Evolutionary conservation across 2,329 filamentous ascomycete species (phyloP).

Genomic region (Colletotrichum sp.): DNA sequence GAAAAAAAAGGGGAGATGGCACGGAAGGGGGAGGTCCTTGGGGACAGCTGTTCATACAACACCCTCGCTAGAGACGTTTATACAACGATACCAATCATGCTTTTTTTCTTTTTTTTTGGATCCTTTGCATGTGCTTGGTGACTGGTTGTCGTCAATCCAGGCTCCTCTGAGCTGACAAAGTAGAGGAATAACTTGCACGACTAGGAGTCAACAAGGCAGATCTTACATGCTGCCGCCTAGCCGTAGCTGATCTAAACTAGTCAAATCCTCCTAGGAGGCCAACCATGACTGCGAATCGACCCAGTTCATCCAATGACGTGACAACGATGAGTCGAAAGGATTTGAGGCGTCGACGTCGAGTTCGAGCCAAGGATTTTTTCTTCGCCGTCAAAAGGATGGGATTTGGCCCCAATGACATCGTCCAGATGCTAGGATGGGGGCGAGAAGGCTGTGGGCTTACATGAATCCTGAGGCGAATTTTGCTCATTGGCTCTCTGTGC

Average conservation of each 20-base stretch:
- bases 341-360: neutral
- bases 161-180: neutral
- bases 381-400: neutral
- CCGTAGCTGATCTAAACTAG: neutral
- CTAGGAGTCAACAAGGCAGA: neutral
- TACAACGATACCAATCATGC: neutral
- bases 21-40: neutral
- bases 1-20: neutral
- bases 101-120: neutral
- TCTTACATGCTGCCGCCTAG: neutral
- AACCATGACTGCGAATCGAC: neutral
- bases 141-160: neutral
- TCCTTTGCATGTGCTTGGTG: neutral
- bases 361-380: neutral
- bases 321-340: neutral
- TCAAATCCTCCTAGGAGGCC: neutral
- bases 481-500: neutral
- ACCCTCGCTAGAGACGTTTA: neutral
- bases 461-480: neutral
- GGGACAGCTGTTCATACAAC: neutral
- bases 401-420: neutral
- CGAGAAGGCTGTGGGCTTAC: neutral
- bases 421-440: neutral
- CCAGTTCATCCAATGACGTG: neutral
- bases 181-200: neutral